Evolutionary conservation across 371 early-diverging fungal species (phyloP).

Genomic region (Sporodiniella umbellata): DNA sequence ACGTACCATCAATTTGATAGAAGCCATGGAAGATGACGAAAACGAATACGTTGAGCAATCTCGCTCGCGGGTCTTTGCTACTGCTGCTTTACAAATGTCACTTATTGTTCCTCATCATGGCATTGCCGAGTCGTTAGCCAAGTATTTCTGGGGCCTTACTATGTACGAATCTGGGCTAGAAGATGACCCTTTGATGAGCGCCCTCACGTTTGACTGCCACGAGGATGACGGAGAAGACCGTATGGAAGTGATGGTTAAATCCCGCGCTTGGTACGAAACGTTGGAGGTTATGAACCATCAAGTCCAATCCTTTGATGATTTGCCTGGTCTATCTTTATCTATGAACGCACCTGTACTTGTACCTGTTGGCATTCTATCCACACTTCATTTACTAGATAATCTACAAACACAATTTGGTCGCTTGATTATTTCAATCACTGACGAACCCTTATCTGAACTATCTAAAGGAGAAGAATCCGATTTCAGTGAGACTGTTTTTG

Average conservation of each 20-base stretch:
- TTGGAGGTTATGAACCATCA: slow-evolving; percentile 32
- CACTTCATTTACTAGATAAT: slow-evolving; percentile 33
- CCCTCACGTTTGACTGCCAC: slow-evolving; percentile 30
- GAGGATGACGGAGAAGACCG: slow-evolving; percentile 32
- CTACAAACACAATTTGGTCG: slow-evolving; percentile 37
- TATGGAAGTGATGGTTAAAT: slow-evolving; percentile 31
- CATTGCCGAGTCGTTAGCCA: slow-evolving; percentile 18
- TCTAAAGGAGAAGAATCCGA: slow-evolving; percentile 15
- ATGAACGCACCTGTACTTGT: slow-evolving; percentile 29
- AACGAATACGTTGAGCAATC: slow-evolving; percentile 24
- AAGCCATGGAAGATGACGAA: slow-evolving; percentile 27
- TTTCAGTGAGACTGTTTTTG: slow-evolving; percentile 25
- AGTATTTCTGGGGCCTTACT: slow-evolving; percentile 35
- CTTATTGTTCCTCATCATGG: slow-evolving; percentile 24
- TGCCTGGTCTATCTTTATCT: slow-evolving; percentile 19
- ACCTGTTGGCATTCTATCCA: slow-evolving; percentile 28
- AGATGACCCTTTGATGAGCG: slow-evolving; percentile 28
- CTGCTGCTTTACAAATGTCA: slow-evolving; percentile 38
- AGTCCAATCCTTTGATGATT: slow-evolving; percentile 16
- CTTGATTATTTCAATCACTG: slow-evolving; percentile 30
- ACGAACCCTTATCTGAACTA: slow-evolving; percentile 9
- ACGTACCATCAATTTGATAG: slow-evolving; percentile 26
- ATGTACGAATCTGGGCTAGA: slow-evolving; percentile 36
- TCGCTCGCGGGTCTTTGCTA: slow-evolving; percentile 35
- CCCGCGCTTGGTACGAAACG: slow-evolving; percentile 36